Conservation (phyloP, 305 asterid genomes). For the Ilex paraguariensis region DNA sequence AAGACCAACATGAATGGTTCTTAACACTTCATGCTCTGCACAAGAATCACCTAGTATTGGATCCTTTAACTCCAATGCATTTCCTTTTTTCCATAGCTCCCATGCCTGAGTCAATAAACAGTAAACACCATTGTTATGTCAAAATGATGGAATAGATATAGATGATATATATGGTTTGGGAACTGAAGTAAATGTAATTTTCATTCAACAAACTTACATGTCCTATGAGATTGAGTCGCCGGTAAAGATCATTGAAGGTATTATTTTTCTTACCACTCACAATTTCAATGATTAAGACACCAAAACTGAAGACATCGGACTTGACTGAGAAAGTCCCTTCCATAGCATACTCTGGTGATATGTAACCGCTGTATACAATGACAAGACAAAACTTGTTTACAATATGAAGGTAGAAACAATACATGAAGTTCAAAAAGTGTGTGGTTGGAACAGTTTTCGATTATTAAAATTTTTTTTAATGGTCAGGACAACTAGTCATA, state of each 20-base stretch:
- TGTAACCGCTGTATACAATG: slow-evolving; percentile 47
- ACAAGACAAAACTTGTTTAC: neutral
- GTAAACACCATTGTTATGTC: too few species aligned
- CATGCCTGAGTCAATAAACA: slow-evolving; percentile 38
- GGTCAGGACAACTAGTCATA: too few species aligned
- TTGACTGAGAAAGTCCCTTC: slow-evolving; percentile 57
- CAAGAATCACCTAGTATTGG: slow-evolving; percentile 26
- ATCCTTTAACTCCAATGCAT: slow-evolving; percentile 40
- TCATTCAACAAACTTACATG: slow-evolving; percentile 27
- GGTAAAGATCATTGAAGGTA: slow-evolving; percentile 35
- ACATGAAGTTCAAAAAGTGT: too few species aligned
- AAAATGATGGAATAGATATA: too few species aligned
- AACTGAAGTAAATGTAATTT: too few species aligned
- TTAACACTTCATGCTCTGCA: slow-evolving; percentile 19
- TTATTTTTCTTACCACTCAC: slow-evolving; percentile 45
- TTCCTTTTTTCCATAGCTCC: slow-evolving; percentile 41
- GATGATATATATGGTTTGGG: too few species aligned
- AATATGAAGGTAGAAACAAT: neutral
- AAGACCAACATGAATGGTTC: slow-evolving; percentile 46
- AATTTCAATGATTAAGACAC: slow-evolving; percentile 48
- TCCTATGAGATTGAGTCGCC: slow-evolving; percentile 44
- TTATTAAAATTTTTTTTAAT: too few species aligned
- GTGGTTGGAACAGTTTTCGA: too few species aligned
- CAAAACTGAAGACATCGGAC: slow-evolving; percentile 63
- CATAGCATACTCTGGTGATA: slow-evolving; percentile 70